These are phyloP conservation scores for Elsinoe arachidis DNA, from an alignment of 2,329 filamentous ascomycete genomes.

Conservation along the genomic window DNA sequence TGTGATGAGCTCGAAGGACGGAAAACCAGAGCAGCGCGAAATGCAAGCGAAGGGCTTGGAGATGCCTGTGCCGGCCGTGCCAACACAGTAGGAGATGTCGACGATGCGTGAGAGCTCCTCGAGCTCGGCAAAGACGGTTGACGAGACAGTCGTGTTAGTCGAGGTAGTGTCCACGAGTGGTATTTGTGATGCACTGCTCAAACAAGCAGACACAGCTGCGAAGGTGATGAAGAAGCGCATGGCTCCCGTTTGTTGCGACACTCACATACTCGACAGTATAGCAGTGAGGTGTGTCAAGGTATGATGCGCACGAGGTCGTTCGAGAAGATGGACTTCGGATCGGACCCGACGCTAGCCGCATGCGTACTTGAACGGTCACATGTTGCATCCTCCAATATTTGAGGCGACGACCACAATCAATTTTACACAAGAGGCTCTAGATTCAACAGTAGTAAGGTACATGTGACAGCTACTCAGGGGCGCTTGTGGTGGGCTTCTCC, in stretches of 20 bases:
- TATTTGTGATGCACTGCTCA: constrained; percentile 20
- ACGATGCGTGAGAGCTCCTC: constrained; percentile 86
- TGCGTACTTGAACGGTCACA: too few species aligned
- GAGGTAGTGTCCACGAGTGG: constrained; percentile 25
- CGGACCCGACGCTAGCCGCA: too few species aligned
- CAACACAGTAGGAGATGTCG: constrained; percentile 91
- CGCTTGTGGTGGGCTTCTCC: too few species aligned
- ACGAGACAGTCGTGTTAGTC: constrained; percentile 43
- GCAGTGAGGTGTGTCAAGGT: background rate
- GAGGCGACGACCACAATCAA: too few species aligned
- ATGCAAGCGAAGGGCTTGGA: constrained; percentile 74
- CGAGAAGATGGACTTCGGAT: too few species aligned
- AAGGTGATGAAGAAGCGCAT: constrained; percentile 18
- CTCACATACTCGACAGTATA: background rate
- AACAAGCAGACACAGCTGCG: constrained; percentile 18
- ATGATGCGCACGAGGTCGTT: too few species aligned
- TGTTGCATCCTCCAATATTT: too few species aligned
- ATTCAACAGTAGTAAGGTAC: too few species aligned
- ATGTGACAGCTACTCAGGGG: too few species aligned
- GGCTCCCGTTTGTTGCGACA: background rate
- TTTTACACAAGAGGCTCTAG: too few species aligned
- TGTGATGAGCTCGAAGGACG: constrained; percentile 65
- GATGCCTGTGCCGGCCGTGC: constrained; percentile 74
- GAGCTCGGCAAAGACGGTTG: constrained; percentile 64
- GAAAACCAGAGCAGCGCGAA: constrained; percentile 78